phyloP scores from a whole-genome alignment of 768 basidiomycete species.

The Mycena latifolia region DNA sequence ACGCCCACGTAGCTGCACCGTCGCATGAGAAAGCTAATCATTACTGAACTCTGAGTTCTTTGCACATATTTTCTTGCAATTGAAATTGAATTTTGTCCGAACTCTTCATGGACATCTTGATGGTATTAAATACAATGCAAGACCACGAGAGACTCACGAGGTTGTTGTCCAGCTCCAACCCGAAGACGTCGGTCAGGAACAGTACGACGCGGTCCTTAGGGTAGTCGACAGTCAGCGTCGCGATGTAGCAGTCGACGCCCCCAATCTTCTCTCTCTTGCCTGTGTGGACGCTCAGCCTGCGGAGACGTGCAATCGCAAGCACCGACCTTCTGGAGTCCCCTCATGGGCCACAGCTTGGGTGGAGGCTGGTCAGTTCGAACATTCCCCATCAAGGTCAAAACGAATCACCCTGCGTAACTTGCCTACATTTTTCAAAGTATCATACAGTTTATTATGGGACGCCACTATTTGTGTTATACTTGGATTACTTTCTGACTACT shows the following conservation, averaged over 20 bases:
- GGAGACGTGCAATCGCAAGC: not conserved
- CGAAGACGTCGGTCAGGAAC: constrained; percentile 56
- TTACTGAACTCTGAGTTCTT: too few species aligned
- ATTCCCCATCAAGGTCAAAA: not conserved
- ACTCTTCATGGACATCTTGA: too few species aligned
- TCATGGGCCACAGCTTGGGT: not conserved
- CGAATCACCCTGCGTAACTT: constrained; percentile 58
- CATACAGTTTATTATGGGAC: too few species aligned
- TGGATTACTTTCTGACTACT: too few species aligned
- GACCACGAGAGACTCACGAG: not conserved
- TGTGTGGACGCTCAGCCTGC: constrained; percentile 32
- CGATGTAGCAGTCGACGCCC: constrained; percentile 56
- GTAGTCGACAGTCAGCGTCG: constrained; percentile 52
- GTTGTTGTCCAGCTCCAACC: constrained; percentile 35
- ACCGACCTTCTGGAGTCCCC: not conserved
- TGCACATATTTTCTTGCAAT: too few species aligned
- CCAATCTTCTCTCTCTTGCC: constrained; percentile 51
- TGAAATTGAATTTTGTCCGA: too few species aligned
- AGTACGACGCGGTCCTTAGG: too few species aligned
- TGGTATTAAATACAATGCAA: too few species aligned
- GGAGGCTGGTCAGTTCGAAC: not conserved
- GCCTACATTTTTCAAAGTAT: too few species aligned
- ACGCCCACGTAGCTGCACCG: too few species aligned
- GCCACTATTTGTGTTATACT: too few species aligned
- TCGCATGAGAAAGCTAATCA: too few species aligned